Conservation (phyloP, 2,329 filamentous ascomycete species). For the Epichloe aotearoae region DNA sequence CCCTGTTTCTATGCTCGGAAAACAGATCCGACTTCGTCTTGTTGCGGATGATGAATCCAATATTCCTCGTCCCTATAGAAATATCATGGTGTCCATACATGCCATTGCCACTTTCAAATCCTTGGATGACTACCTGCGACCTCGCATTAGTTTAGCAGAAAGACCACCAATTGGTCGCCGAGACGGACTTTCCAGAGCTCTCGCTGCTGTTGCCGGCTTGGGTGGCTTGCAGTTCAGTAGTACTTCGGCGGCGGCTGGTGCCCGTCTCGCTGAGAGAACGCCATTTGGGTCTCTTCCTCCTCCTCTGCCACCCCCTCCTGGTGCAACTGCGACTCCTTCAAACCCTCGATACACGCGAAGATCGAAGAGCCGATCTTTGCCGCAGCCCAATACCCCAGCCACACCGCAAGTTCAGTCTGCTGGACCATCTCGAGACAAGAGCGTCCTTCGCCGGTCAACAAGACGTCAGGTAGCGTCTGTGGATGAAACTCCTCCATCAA, state of each 20-base stretch:
- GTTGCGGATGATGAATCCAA: slow-evolving; percentile 83
- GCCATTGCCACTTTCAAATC: slow-evolving; percentile 97
- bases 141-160: slow-evolving; percentile 72
- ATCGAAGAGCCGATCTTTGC: slow-evolving; percentile 33
- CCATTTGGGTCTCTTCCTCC: slow-evolving; percentile 25
- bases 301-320: slow-evolving; percentile 9
- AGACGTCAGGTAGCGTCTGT: slow-evolving; percentile 42
- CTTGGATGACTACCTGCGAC: slow-evolving; percentile 86
- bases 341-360: slow-evolving; percentile 30
- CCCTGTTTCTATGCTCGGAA: slow-evolving; percentile 89
- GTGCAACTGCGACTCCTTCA: slow-evolving; percentile 25
- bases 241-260: slow-evolving; percentile 30
- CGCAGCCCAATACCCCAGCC: slow-evolving; percentile 25
- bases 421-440: slow-evolving; percentile 43
- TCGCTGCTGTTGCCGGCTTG: slow-evolving; percentile 67
- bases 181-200: slow-evolving; percentile 51
- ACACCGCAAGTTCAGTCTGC: slow-evolving; percentile 30
- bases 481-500: slow-evolving; percentile 37
- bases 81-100: slow-evolving; percentile 97
- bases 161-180: slow-evolving; percentile 47
- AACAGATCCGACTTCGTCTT: slow-evolving; percentile 81
- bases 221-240: slow-evolving; percentile 43
- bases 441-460: slow-evolving; percentile 45
- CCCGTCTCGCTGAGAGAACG: slow-evolving; percentile 32
- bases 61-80: slow-evolving; percentile 75